Evolutionary conservation across 176 grass and related monocot species (phyloP).

Genomic region (Hyparrhenia diplandra): DNA sequence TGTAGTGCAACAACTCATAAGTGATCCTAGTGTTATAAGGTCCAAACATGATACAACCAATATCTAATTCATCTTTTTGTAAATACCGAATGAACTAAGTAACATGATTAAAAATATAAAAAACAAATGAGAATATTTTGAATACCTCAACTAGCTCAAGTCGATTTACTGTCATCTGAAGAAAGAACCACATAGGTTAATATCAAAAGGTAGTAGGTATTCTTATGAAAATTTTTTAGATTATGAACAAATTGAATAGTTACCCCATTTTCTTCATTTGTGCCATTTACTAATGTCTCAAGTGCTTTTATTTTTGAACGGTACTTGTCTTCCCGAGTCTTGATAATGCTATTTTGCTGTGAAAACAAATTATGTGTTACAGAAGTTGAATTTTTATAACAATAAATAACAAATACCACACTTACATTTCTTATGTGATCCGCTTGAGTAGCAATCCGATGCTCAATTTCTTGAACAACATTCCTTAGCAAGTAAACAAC

Average conservation of each 20-base stretch:
- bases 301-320: conserved; percentile 83
- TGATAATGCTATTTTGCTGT: conserved; percentile 88
- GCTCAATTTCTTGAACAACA: conserved; percentile 93
- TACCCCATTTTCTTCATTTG: conserved; percentile 99
- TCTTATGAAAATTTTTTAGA: conserved; percentile 6
- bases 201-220: conserved; percentile 7
- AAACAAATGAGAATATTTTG: background rate
- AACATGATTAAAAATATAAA: conserved; percentile 13
- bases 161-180: conserved; percentile 73
- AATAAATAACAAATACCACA: background rate
- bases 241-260: background rate
- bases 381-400: conserved; percentile 1
- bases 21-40: background rate
- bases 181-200: conserved; percentile 32
- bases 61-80: background rate
- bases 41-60: background rate
- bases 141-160: conserved; percentile 80
- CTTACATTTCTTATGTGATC: conserved; percentile 95
- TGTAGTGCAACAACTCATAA: conserved; percentile 11
- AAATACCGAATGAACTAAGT: conserved; percentile 3
- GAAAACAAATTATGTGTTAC: conserved; percentile 34
- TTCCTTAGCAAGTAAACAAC: conserved; percentile 85
- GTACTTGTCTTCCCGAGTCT: conserved; percentile 79
- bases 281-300: conserved; percentile 85
- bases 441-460: conserved; percentile 87